Evolutionary conservation across 2,329 filamentous ascomycete genomes (phyloP).

Genomic region (Aaosphaeria arxii): DNA sequence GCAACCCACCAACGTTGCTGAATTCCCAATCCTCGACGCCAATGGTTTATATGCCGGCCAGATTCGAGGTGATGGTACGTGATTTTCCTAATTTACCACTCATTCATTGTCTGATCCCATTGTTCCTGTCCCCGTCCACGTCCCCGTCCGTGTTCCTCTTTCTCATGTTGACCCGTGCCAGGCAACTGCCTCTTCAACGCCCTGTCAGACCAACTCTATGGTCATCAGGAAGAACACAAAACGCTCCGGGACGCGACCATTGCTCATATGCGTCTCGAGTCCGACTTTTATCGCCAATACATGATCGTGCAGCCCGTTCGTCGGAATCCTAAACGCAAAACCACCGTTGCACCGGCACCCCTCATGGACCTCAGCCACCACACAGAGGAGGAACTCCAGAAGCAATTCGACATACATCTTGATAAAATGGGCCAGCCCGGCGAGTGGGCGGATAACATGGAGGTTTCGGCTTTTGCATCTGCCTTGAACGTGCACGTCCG

Average conservation of each 20-base stretch:
- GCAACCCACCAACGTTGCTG: conserved; percentile 30
- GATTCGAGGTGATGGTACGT: conserved; percentile 63
- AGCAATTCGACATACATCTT: conserved; percentile 55
- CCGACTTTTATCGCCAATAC: conserved; percentile 63
- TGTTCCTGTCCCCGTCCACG: conserved; percentile 1
- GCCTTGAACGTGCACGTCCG: conserved; percentile 61
- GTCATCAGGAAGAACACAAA: conserved; percentile 54
- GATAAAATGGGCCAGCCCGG: conserved; percentile 58
- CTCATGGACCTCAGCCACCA: conserved; percentile 46
- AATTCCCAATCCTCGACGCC: conserved; percentile 56
- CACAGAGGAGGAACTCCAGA: conserved; percentile 53
- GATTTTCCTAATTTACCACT: conserved; percentile 5
- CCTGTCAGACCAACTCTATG: conserved; percentile 65
- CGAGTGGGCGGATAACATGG: conserved; percentile 65
- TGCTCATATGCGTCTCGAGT: conserved; percentile 59
- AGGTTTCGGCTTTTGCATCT: conserved; percentile 64
- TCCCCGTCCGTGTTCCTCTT: background rate
- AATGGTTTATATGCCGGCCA: conserved; percentile 58
- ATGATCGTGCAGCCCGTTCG: conserved; percentile 55
- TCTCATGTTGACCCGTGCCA: conserved; percentile 33
- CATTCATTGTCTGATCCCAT: conserved; percentile 32
- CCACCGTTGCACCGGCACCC: conserved; percentile 41
- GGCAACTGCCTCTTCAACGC: conserved; percentile 70
- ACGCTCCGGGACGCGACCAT: conserved; percentile 60
- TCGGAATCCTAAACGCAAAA: conserved; percentile 56